phyloP scores from a whole-genome alignment of 2,329 filamentous ascomycete species.

The Diaporthe sp. region DNA sequence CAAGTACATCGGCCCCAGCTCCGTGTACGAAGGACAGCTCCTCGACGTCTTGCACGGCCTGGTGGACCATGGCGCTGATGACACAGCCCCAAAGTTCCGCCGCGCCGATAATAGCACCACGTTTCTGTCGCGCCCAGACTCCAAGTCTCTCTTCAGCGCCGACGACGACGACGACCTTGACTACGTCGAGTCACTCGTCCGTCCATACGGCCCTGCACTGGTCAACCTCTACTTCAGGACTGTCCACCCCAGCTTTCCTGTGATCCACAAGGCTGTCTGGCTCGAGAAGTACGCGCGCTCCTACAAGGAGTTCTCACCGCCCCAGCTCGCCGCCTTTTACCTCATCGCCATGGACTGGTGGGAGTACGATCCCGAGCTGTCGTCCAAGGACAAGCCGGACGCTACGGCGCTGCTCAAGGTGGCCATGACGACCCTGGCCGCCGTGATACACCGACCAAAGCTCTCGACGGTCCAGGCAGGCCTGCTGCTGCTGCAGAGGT shows the following conservation, averaged over 20 bases:
- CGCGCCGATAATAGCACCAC: constrained; percentile 42
- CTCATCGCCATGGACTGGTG: constrained; percentile 73
- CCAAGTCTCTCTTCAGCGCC: constrained; percentile 39
- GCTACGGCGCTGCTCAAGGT: constrained; percentile 50
- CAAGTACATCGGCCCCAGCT: constrained; percentile 43
- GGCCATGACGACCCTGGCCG: constrained; percentile 56
- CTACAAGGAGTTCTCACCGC: constrained; percentile 69
- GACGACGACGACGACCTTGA: constrained; percentile 75
- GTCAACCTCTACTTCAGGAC: constrained; percentile 77
- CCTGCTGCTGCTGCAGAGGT: constrained; percentile 64
- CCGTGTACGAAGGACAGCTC: constrained; percentile 44
- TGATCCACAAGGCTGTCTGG: constrained; percentile 72
- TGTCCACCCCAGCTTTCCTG: constrained; percentile 69
- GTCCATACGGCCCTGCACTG: constrained; percentile 72
- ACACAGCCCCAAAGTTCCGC: constrained; percentile 42
- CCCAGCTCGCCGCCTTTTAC: constrained; percentile 71
- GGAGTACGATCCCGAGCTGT: constrained; percentile 67
- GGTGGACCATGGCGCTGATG: constrained; percentile 38
- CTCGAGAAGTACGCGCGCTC: constrained; percentile 71
- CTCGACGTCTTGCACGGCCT: constrained; percentile 42
- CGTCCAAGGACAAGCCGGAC: constrained; percentile 56
- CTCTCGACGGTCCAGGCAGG: constrained; percentile 68
- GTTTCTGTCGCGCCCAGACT: constrained; percentile 44
- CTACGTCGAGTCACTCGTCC: constrained; percentile 72
- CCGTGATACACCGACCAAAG: constrained; percentile 65